Base-by-base conservation (phyloP, 176 grass and related monocot genomes). In the Eleusine indica region DNA sequence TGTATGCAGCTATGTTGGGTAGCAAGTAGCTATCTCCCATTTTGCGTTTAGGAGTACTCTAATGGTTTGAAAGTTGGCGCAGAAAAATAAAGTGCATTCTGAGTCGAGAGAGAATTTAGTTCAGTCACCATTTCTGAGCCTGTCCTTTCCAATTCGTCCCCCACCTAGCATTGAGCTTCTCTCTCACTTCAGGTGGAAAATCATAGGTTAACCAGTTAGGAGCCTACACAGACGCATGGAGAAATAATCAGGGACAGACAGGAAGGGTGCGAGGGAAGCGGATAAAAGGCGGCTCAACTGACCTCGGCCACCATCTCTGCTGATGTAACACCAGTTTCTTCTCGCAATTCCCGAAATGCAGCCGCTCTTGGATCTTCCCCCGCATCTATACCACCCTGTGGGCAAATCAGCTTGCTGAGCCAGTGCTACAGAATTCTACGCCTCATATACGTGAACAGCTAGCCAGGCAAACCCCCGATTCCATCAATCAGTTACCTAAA, bases 131-230 rank as follows among this genome's bases (percentile, higher is more conserved):
- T 57, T 94, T 96, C 54, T 98, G 96, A 78, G 93, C 96, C 75
- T 96, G 93, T 28, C 96, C 96, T 88, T 91, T 91, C 91, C 93
- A 96, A 77, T 92, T 65, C 1, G 87, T 72, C 73, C 91, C 96
- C 96, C 91, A 94, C 78, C 74, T 89, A 44, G 91, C 81, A 63
- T 96, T 99, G 66, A 96, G 25, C 80, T 89, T 99, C 14, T 79
- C 78, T 86, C 79, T 92, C 12, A 83, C 83, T 74, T 99, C 85
- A 2, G 52, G 53, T 0, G 91, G 93, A 58, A 96, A 99, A 86
- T 99, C 91, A 85, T 99, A 99, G 5, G 87, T 99, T 63, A 99
- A 84, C 93, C 96, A 98, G 85, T 87, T 61, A 7, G 89, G 91
- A 73, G 81, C 87, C 93, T 95, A 74, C 70, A 81, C 9, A 58